phyloP scores from a whole-genome alignment of 768 basidiomycete genomes.

The Leucosporidium creatinivorum region DNA sequence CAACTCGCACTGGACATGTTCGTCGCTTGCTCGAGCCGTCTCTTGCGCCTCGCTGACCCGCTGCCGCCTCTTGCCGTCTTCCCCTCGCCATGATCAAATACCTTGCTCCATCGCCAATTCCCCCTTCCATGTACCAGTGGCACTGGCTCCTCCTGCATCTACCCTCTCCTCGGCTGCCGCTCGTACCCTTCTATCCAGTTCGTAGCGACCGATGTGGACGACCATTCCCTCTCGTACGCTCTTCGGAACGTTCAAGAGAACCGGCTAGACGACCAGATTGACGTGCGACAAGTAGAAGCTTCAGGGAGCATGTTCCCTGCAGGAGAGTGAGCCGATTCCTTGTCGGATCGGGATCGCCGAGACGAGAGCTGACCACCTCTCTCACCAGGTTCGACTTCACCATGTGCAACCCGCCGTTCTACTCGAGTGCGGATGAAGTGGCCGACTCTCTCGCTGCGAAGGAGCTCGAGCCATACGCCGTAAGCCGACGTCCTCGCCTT shows the following conservation, averaged over 20 bases:
- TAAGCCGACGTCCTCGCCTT: constrained; percentile 41
- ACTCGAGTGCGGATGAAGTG: constrained; percentile 65
- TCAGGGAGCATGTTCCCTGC: constrained; percentile 50
- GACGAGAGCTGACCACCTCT: neutral
- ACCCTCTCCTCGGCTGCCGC: constrained; percentile 61
- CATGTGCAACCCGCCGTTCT: constrained; percentile 98
- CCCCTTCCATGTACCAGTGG: constrained; percentile 49
- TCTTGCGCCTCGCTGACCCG: neutral
- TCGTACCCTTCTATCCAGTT: constrained; percentile 8
- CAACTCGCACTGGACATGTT: constrained; percentile 26
- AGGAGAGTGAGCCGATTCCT: constrained; percentile 32
- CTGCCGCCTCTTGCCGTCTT: neutral
- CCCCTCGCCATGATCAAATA: neutral
- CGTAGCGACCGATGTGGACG: constrained; percentile 60
- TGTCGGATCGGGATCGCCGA: accelerated
- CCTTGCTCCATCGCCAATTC: neutral
- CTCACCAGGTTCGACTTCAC: constrained; percentile 60
- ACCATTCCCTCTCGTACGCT: constrained; percentile 54
- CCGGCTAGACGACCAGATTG: constrained; percentile 50
- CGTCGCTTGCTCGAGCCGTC: neutral
- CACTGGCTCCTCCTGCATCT: constrained; percentile 84
- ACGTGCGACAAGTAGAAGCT: constrained; percentile 42
- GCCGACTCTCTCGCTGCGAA: constrained; percentile 56
- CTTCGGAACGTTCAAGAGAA: constrained; percentile 56
- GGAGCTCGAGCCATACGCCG: constrained; percentile 60